Conservation (phyloP, 23 red algal species). For the Gracilaria domingensis region DNA sequence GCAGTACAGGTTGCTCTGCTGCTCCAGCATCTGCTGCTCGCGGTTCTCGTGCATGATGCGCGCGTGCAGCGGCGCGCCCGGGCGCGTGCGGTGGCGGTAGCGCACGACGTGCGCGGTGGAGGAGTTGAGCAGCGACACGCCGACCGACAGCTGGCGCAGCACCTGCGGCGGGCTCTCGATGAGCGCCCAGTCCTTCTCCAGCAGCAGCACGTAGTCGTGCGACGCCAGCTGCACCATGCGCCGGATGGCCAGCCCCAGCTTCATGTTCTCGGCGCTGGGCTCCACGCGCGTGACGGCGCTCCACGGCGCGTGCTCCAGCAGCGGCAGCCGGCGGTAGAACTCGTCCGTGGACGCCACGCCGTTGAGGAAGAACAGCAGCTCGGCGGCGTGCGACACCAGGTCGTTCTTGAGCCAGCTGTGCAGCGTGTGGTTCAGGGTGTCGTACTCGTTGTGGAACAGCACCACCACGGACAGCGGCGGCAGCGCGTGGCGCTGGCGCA, state of each 20-base stretch:
- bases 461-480: conserved; percentile 47
- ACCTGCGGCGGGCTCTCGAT: conserved; percentile 27
- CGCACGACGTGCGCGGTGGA: conserved; percentile 51
- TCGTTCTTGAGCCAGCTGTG: conserved; percentile 53
- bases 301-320: not conserved
- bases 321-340: not conserved
- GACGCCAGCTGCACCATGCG: conserved; percentile 50
- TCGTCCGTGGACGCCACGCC: not conserved
- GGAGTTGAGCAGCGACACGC: conserved; percentile 18
- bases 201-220: conserved; percentile 39
- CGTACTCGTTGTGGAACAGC: conserved; percentile 62
- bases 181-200: conserved; percentile 72
- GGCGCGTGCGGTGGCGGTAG: conserved; percentile 49
- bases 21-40: conserved; percentile 49
- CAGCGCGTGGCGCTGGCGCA: not conserved
- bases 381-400: conserved; percentile 16
- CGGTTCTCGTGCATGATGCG: conserved; percentile 68
- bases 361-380: conserved; percentile 60
- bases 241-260: conserved; percentile 50
- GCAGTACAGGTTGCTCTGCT: conserved; percentile 60
- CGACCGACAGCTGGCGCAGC: conserved; percentile 8
- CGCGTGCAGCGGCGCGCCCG: conserved; percentile 60
- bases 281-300: not conserved
- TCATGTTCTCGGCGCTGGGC: conserved; percentile 14
- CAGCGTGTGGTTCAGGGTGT: conserved; percentile 43